A percentile compares a stretch with the other conserved stretches of the same genome.
Evolutionary conservation across 768 basidiomycete species (phyloP).

Genomic region (Mycena rosella): DNA sequence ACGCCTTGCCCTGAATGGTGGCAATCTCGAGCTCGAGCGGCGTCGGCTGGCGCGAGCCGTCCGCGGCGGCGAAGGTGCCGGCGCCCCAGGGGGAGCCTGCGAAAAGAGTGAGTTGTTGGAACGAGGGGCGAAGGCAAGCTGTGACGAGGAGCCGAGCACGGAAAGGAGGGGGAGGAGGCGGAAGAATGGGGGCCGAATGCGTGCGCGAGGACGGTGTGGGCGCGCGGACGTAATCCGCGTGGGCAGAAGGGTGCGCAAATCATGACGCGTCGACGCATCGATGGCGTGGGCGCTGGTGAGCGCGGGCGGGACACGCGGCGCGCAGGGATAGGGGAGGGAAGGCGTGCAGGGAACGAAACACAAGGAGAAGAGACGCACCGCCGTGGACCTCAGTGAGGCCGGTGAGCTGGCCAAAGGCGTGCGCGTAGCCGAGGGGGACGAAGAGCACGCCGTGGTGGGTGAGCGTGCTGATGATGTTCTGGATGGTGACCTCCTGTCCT

Average conservation of each 20-base stretch:
- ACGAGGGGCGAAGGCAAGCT: neutral
- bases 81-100: constrained; percentile 63
- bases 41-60: constrained; percentile 63
- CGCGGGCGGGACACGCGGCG: too few relatives aligned
- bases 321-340: constrained; percentile 1
- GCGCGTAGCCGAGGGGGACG: constrained; percentile 80
- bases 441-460: constrained; percentile 80
- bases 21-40: constrained; percentile 66
- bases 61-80: constrained; percentile 37
- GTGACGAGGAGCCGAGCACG: constrained; percentile 16
- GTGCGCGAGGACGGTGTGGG: neutral
- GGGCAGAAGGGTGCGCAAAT: too few relatives aligned
- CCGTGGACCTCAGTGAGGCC: constrained; percentile 66
- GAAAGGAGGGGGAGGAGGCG: neutral
- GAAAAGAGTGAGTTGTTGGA: neutral
- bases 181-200: neutral
- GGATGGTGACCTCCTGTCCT: constrained; percentile 78
- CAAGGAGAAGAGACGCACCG: constrained; percentile 56
- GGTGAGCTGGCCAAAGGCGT: constrained; percentile 55
- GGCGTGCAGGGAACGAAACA: neutral
- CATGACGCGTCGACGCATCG: too few relatives aligned
- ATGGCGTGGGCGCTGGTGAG: too few relatives aligned
- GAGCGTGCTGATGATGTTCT: constrained; percentile 67
- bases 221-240: too few relatives aligned
- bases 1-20: constrained; percentile 62